Evolutionary conservation across 2,329 filamentous ascomycete genomes (phyloP), one percentile per base, ranked within the genome.

Genomic region (Aureobasidium sp.): DNA sequence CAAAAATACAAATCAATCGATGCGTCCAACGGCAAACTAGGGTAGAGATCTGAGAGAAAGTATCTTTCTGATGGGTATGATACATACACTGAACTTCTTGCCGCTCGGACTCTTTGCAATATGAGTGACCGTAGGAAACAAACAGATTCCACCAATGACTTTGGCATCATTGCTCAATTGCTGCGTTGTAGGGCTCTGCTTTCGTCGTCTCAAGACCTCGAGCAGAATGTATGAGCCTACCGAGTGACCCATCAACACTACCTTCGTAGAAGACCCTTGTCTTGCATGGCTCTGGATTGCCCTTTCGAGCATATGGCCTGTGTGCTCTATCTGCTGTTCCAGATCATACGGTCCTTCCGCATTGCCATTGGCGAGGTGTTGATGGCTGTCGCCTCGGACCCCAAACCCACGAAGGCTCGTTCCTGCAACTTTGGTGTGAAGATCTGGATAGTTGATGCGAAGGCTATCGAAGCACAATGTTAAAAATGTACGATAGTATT

Each of bases 401-500:
- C 78, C 73, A 57, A 79, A 80, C 0, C 77, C 77, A 2, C 69
- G 69, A 6, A 79, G 68, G 51, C 51, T 62, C 8, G 46, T 58
- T 49, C 57, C 43, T 25, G 61, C 25, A 10, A 64, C 21, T 49
- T 46, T 27, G 45, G 60, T 45, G 23, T 63, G 61, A 10, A 47
- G 33, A 38, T 35, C 49, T 42, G 23, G 19, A 8, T 60, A 53
- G 15, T 40, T 54, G 19, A 11, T 27, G 5, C 49, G 43, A 25
- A 90, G 74, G 13, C 83, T 73, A 0, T 73, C 69, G 47, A 83
- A 77, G 2, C 91, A 74, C 15, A 79, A 75, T 0, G 75, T 75
- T 11, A 91, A 77, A 71, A 90, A 93, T 38, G 81, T 78, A 61
- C 74, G 75, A 72, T 93, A 93, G 78, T 89, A 93, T 60, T 80